Base-by-base conservation (phyloP, 306 rosid species). In the Rosa persica region DNA sequence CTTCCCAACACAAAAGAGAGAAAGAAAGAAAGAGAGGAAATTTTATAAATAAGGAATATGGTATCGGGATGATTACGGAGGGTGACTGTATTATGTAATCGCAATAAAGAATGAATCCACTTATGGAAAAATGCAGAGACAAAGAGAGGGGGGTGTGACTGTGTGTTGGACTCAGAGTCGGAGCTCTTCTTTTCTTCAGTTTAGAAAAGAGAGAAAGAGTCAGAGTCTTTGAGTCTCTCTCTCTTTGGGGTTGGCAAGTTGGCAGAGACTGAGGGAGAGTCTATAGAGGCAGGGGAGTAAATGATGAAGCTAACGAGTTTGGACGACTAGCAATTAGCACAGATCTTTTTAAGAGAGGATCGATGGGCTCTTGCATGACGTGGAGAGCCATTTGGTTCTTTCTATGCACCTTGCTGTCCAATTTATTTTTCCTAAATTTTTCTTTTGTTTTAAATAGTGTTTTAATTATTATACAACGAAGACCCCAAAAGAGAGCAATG, bases 61-160 rank as follows among this genome's bases (percentile, higher is more conserved):
- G 62, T 46, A 51, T 44, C 66, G 82, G 87, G 62, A 60, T 38
- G 85, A 70, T 76, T 34, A 46, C 71, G 78, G 77, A 25, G 73
- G 73, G 77, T 38, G 73, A 48, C 66, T 64, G 51, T 38, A 51
- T 40, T 44, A 25, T 42, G 47, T 38, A 66, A 42, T 40, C 5
- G 40, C 5, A 70, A 66, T 27, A 16, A 43, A 72, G 58, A 43
- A 70, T 69, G 69, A 60, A 39, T 66, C 57, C 73, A 36, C 70
- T 83, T 68, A 83, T 58, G 81, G 19, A 80, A 79, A 75, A 23
- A 51, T 64, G 51, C 3, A 12, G 22, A 76, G 17, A 65, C 70
- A 43, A 7, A 55, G 81, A 77, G 74, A 55, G 67, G 47, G 22
- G 2, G 12, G 40, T 3, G 70, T 27, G 40, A n/a, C n/a, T 61